phyloP scores from a whole-genome alignment of 176 grass and related monocot species.

The Rhynchospora breviuscula region DNA sequence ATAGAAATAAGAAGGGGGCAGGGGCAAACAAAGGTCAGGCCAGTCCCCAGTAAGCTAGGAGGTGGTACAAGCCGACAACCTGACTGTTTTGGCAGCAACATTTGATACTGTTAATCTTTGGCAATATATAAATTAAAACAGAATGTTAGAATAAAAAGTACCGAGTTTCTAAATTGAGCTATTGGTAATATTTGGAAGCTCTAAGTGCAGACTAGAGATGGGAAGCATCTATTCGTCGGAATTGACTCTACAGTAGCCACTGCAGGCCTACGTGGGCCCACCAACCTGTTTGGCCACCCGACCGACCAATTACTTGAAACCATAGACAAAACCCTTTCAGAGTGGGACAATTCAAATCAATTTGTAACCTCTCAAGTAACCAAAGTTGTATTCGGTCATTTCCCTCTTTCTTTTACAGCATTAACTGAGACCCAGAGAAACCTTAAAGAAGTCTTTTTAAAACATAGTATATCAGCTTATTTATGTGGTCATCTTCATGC shows the following conservation, averaged over 20 bases:
- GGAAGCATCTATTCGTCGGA: constrained; percentile 87
- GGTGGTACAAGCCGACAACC: neutral
- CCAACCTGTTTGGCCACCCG: constrained; percentile 92
- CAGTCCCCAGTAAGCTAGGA: neutral
- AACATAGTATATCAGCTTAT: constrained; percentile 75
- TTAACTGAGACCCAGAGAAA: constrained; percentile 67
- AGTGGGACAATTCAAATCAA: constrained; percentile 50
- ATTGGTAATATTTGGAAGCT: constrained; percentile 1
- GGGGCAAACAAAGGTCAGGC: neutral
- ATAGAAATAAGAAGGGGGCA: neutral
- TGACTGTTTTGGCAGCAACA: neutral
- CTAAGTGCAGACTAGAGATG: constrained; percentile 63
- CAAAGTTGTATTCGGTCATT: constrained; percentile 73
- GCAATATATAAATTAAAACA: neutral
- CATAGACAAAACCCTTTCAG: constrained; percentile 57
- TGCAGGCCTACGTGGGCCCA: constrained; percentile 67
- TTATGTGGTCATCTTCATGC: constrained; percentile 88
- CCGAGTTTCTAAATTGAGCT: neutral
- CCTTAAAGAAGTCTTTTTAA: constrained; percentile 79
- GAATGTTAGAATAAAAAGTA: neutral
- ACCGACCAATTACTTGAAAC: constrained; percentile 63
- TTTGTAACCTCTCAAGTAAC: constrained; percentile 42
- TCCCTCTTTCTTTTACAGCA: constrained; percentile 83
- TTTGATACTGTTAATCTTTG: neutral
- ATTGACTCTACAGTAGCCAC: constrained; percentile 78